Evolutionary conservation across 2,329 filamentous ascomycete genomes (phyloP).

Genomic region (Cladosporium sp.): DNA sequence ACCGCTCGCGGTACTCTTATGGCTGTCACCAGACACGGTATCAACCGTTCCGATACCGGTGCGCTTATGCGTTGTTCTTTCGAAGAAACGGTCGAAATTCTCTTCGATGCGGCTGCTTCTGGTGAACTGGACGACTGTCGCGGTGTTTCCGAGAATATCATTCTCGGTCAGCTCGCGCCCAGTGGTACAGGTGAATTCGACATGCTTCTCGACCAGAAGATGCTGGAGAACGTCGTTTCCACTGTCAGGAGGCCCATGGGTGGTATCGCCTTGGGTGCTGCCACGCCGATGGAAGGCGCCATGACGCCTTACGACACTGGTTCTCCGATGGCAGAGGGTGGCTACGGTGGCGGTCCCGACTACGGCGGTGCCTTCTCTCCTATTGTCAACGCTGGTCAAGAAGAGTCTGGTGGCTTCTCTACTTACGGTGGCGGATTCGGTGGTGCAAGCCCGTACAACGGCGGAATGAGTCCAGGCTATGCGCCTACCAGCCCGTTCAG

Average conservation of each 20-base stretch:
- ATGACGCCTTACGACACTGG: slow-evolving; percentile 86
- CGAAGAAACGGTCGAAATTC: slow-evolving; percentile 97
- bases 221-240: slow-evolving; percentile 92
- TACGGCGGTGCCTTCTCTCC: slow-evolving; percentile 64
- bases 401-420: slow-evolving; percentile 51
- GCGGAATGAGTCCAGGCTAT: slow-evolving; percentile 38
- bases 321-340: slow-evolving; percentile 56
- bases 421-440: slow-evolving; percentile 57
- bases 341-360: slow-evolving; percentile 56
- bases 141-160: slow-evolving; percentile 97
- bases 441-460: slow-evolving; percentile 62
- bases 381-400: slow-evolving; percentile 59
- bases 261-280: slow-evolving; percentile 73
- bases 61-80: slow-evolving; percentile 99
- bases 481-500: slow-evolving; percentile 36
- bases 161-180: slow-evolving; percentile 93
- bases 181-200: slow-evolving; percentile 97
- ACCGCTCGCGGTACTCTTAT: slow-evolving; percentile 90
- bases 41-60: slow-evolving; percentile 96
- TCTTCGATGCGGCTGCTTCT: slow-evolving; percentile 88
- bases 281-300: slow-evolving; percentile 62
- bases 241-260: slow-evolving; percentile 46
- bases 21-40: slow-evolving; percentile 94
- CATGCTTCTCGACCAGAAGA: slow-evolving; percentile 84
- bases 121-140: slow-evolving; percentile 97